Base-by-base conservation (phyloP, 306 rosid species). In the Cajanus cajan region DNA sequence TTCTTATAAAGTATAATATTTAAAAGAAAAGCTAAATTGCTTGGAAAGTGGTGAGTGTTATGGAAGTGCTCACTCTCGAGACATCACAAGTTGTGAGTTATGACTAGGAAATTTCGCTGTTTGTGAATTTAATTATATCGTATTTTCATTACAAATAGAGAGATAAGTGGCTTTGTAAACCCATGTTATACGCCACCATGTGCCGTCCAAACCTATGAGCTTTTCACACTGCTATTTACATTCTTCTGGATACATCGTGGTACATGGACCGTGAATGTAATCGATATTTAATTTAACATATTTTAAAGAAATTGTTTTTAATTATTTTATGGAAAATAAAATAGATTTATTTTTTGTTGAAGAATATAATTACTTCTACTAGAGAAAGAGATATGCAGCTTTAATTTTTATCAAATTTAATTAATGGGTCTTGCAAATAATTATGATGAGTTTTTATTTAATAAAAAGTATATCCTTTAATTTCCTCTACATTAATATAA, bases 1-100 rank as follows among this genome's bases (percentile, higher is more conserved):
- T 15, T 5, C 6, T 0, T 11, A 43, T 43, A 25, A 41, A 71
- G 19, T 28, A 4, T 2, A 19, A 8, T 4, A 58, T 31, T 25
- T 14, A 31, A 50, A 47, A 41, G 54, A 48, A 25, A 73, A 61
- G 18, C 68, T n/a, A 57, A 68, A 58, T 68, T 78, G 69, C 77
- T 48, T 43, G 33, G 82, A 78, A 78, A 55, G 11, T 21, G 3
- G 40, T n/a, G n/a, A n/a, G 47, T 18, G 36, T 54, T 41, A 4
- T 12, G 12, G 57, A 15, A 31, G 45, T 25, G 5, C n/a, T 54
- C 11, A 11, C n/a, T n/a, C 7, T 2, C 15, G 58, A 47, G 11
- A 47, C 4, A 15, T 15, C 0, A 1, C 2, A 25, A n/a, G n/a
- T n/a, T n/a, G n/a, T n/a, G n/a, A 11, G 71, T 8, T 5, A 4